A percentile compares a stretch with the other conserved stretches of the same genome.
phyloP scores from a whole-genome alignment of 805 yeast species.

The Sungouiozyma intestinalis region DNA sequence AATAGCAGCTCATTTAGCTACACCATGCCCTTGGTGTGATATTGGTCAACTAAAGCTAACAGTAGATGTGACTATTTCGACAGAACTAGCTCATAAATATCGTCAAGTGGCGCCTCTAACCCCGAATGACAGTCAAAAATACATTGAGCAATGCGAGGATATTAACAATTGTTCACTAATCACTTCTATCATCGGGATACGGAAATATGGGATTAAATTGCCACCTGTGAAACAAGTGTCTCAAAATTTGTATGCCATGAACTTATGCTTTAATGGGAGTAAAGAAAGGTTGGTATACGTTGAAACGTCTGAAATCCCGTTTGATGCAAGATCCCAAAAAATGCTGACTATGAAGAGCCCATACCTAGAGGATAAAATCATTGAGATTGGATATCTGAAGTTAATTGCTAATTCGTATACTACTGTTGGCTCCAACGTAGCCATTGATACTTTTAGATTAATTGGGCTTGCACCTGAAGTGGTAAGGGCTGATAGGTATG shows the following conservation, averaged over 20 bases:
- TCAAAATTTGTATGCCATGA: conserved; percentile 9
- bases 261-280: conserved; percentile 23
- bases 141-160: conserved; percentile 16
- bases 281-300: conserved; percentile 17
- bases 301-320: conserved; percentile 15
- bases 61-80: conserved; percentile 1
- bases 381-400: conserved; percentile 68
- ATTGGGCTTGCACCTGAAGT: conserved; percentile 71
- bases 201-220: conserved; percentile 14
- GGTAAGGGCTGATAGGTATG: conserved; percentile 26
- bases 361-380: conserved; percentile 23
- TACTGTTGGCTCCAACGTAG: conserved; percentile 69
- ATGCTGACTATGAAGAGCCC: conserved; percentile 14
- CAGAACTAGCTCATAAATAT: conserved; percentile 6
- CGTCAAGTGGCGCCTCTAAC: conserved; percentile 2
- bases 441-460: conserved; percentile 52
- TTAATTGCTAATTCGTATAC: conserved; percentile 47
- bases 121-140: conserved; percentile 5
- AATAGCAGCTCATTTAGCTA: conserved; percentile 11
- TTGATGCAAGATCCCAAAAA: conserved; percentile 4
- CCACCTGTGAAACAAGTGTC: conserved; percentile 10
- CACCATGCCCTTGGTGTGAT: conserved; percentile 15
- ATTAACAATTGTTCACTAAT: conserved; percentile 67
- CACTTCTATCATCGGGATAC: conserved; percentile 49
- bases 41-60: not conserved